Evolutionary conservation across 306 rosid species (phyloP).

Genomic region (Phaseolus lunatus): DNA sequence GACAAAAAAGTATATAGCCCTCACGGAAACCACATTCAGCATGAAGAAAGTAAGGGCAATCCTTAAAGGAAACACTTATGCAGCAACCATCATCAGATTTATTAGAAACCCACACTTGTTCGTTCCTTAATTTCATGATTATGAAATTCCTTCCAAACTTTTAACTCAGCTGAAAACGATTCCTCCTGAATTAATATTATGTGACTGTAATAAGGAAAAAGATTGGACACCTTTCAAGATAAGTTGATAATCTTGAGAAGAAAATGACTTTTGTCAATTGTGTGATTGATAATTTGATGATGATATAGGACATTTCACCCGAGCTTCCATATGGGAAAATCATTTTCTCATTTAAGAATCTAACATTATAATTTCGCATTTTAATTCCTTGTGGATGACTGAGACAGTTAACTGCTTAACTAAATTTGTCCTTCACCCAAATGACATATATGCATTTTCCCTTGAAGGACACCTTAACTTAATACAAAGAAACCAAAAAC

Average conservation of each 20-base stretch:
- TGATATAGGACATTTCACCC: slow-evolving; percentile 65
- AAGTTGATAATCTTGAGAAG: slow-evolving; percentile 51
- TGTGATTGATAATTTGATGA: slow-evolving; percentile 39
- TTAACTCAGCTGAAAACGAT: slow-evolving; percentile 40
- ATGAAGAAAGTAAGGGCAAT: background rate
- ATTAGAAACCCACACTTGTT: slow-evolving; percentile 5
- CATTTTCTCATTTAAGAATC: slow-evolving; percentile 48
- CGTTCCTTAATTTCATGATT: slow-evolving; percentile 29
- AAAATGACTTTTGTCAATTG: slow-evolving; percentile 51
- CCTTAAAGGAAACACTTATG: background rate
- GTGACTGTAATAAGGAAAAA: slow-evolving; percentile 56
- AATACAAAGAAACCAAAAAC: slow-evolving; percentile 55
- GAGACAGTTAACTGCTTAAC: slow-evolving; percentile 55
- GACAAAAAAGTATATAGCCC: background rate
- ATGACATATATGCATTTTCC: slow-evolving; percentile 37
- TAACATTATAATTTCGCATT: slow-evolving; percentile 36
- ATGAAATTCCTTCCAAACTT: slow-evolving; percentile 42
- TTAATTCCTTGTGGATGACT: slow-evolving; percentile 39
- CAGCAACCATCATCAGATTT: background rate
- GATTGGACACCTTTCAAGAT: slow-evolving; percentile 70
- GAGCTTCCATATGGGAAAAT: slow-evolving; percentile 48
- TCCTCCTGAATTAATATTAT: slow-evolving; percentile 23
- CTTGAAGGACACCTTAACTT: slow-evolving; percentile 60
- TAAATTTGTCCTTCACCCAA: slow-evolving; percentile 51
- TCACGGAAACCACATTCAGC: background rate